Evolutionary conservation across 169 alveolate genomes (phyloP).

Genomic region (Cryptosporidium andersoni): DNA sequence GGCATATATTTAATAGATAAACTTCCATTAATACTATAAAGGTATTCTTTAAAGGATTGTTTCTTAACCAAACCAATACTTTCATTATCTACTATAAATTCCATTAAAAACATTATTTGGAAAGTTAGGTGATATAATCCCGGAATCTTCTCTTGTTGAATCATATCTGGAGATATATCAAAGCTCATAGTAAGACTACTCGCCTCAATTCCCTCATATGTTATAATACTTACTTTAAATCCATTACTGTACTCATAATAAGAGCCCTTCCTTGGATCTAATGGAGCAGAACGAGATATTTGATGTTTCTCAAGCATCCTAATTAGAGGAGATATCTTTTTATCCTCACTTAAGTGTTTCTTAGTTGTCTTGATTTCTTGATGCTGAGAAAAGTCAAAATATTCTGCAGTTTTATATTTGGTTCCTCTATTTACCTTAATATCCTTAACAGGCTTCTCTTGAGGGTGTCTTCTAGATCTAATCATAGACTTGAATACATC

Average conservation of each 20-base stretch:
- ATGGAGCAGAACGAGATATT: slow-evolving; percentile 48
- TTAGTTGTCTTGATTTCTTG: not conserved
- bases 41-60: slow-evolving; percentile 45
- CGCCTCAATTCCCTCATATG: slow-evolving; percentile 47
- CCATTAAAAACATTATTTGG: slow-evolving; percentile 33
- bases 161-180: slow-evolving; percentile 15
- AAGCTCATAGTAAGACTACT: slow-evolving; percentile 48
- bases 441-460: slow-evolving; percentile 49
- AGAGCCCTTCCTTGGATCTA: slow-evolving; percentile 41
- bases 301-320: slow-evolving; percentile 38
- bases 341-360: slow-evolving; percentile 4
- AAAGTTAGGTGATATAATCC: slow-evolving; percentile 56
- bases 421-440: not conserved
- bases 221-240: slow-evolving; percentile 32
- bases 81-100: slow-evolving; percentile 14
- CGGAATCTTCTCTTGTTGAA: slow-evolving; percentile 44
- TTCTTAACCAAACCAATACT: slow-evolving; percentile 28
- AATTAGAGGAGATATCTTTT: not conserved
- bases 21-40: slow-evolving; percentile 39
- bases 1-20: slow-evolving; percentile 38
- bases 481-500: slow-evolving; percentile 56
- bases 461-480: slow-evolving; percentile 7
- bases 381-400: slow-evolving; percentile 18
- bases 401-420: slow-evolving; percentile 25
- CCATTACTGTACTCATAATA: slow-evolving; percentile 64